These are phyloP conservation scores for Xylaria hypoxylon DNA, from an alignment of 2,329 filamentous ascomycete species.

Conservation along the genomic window DNA sequence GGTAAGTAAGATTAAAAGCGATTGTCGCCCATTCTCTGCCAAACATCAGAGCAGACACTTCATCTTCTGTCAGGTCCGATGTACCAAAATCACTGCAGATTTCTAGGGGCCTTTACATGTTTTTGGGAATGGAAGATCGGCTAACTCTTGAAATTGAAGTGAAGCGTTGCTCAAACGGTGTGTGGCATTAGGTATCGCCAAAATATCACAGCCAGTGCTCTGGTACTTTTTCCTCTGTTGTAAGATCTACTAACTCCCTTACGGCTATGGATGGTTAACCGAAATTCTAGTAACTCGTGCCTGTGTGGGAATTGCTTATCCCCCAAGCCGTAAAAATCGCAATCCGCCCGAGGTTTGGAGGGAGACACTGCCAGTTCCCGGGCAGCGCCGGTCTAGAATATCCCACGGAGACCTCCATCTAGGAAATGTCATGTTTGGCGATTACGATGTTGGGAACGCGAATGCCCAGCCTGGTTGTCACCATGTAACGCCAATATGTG, in stretches of 20 bases:
- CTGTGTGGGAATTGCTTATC: slow-evolving; percentile 22
- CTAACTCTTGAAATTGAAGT: too few species aligned
- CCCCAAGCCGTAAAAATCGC: slow-evolving; percentile 10
- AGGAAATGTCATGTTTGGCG: slow-evolving; percentile 30
- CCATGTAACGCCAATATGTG: slow-evolving; percentile 4
- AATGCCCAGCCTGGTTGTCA: slow-evolving; percentile 6
- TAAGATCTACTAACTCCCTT: not conserved
- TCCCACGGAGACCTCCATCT: slow-evolving; percentile 24
- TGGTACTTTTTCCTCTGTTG: slow-evolving; percentile 28
- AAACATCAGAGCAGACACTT: too few species aligned
- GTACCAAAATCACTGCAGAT: too few species aligned
- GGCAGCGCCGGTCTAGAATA: not conserved
- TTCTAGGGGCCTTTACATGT: too few species aligned
- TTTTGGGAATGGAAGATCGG: too few species aligned
- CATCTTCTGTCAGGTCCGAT: too few species aligned
- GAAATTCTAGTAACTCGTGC: slow-evolving; percentile 18
- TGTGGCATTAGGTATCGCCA: not conserved
- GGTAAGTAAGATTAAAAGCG: too few species aligned
- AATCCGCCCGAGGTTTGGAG: not conserved
- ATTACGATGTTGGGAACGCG: not conserved
- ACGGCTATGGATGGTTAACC: not conserved
- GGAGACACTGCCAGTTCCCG: slow-evolving; percentile 2
- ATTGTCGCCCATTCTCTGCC: too few species aligned
- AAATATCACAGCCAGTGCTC: too few species aligned
- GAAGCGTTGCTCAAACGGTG: too few species aligned